phyloP scores from a whole-genome alignment of 1,284 basidiomycete species.

The Ganoderma leucocontextum region DNA sequence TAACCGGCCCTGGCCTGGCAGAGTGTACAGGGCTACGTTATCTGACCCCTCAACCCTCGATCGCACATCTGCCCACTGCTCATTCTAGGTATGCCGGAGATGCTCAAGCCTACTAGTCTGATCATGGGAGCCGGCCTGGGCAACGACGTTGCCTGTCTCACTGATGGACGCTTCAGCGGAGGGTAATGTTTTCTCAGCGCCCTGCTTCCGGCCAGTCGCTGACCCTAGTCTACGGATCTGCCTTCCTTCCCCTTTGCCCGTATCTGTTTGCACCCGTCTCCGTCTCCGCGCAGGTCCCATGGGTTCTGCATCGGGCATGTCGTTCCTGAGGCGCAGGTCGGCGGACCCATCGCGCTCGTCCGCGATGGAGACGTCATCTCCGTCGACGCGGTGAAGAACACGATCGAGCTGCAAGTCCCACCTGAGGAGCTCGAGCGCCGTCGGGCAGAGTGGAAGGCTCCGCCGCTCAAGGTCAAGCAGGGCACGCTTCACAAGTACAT shows the following conservation, averaged over 20 bases:
- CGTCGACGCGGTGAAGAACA: conserved; percentile 88
- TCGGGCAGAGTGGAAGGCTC: conserved; percentile 76
- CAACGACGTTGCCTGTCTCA: conserved; percentile 89
- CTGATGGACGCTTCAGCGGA: conserved; percentile 94
- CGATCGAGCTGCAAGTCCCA: conserved; percentile 77
- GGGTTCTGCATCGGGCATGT: conserved; percentile 95
- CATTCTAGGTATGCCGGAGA: conserved; percentile 88
- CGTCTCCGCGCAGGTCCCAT: conserved; percentile 68
- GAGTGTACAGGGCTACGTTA: not conserved
- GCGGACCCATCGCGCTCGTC: conserved; percentile 92
- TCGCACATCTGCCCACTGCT: not conserved
- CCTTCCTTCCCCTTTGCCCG: conserved; percentile 6
- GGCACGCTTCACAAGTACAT: conserved; percentile 92
- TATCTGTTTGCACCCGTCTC: conserved; percentile 3
- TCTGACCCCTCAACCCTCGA: conserved; percentile 11
- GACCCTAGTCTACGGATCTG: conserved; percentile 1
- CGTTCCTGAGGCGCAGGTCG: conserved; percentile 88
- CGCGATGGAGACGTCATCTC: conserved; percentile 87
- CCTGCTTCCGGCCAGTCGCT: not conserved
- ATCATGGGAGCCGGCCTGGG: conserved; percentile 96
- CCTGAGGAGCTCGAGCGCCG: conserved; percentile 77
- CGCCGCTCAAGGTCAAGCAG: conserved; percentile 84
- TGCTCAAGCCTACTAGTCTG: conserved; percentile 90
- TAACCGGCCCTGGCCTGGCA: not conserved
- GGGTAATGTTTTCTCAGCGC: conserved; percentile 61